These are phyloP conservation scores for Penicillium flavigenum DNA, from an alignment of 495 filamentous ascomycete genomes.

Conservation along the genomic window DNA sequence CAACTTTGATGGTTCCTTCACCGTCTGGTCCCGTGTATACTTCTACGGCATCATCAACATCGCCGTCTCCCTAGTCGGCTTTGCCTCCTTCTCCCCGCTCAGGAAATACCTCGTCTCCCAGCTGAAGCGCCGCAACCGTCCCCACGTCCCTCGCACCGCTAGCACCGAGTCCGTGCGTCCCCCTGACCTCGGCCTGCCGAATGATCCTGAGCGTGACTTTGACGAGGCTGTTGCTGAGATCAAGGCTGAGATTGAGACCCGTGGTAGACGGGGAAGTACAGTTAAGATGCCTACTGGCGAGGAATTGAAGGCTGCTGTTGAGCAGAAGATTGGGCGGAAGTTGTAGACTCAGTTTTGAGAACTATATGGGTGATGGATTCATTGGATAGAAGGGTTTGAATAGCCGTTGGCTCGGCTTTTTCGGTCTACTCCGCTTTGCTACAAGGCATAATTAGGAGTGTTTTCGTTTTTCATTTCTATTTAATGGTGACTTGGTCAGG, in stretches of 20 bases:
- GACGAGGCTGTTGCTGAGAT: slow-evolving; percentile 79
- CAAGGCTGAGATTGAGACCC: slow-evolving; percentile 63
- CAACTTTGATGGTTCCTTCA: slow-evolving; percentile 60
- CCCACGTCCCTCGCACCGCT: slow-evolving; percentile 27
- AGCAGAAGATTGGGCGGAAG: slow-evolving; percentile 46
- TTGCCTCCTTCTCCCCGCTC: slow-evolving; percentile 64
- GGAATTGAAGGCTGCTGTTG: slow-evolving; percentile 48
- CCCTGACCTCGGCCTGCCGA: slow-evolving; percentile 72
- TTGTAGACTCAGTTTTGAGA: slow-evolving; percentile 19
- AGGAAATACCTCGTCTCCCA: slow-evolving; percentile 58
- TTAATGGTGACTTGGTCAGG: neutral
- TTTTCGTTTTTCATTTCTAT: neutral
- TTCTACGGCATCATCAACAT: slow-evolving; percentile 78
- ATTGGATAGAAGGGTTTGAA: slow-evolving; percentile 1
- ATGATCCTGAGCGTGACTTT: slow-evolving; percentile 73
- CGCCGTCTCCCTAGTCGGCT: slow-evolving; percentile 65
- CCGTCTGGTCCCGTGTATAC: slow-evolving; percentile 81
- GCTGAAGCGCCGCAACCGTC: slow-evolving; percentile 57
- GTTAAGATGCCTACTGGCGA: slow-evolving; percentile 48
- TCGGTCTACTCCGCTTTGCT: neutral
- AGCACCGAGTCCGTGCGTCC: slow-evolving; percentile 40
- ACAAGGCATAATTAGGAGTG: neutral
- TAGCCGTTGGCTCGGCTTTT: neutral
- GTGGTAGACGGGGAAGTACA: slow-evolving; percentile 52
- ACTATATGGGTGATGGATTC: neutral